phyloP scores from a whole-genome alignment of 345 rosid genomes.

The Rhodamnia argentea region DNA sequence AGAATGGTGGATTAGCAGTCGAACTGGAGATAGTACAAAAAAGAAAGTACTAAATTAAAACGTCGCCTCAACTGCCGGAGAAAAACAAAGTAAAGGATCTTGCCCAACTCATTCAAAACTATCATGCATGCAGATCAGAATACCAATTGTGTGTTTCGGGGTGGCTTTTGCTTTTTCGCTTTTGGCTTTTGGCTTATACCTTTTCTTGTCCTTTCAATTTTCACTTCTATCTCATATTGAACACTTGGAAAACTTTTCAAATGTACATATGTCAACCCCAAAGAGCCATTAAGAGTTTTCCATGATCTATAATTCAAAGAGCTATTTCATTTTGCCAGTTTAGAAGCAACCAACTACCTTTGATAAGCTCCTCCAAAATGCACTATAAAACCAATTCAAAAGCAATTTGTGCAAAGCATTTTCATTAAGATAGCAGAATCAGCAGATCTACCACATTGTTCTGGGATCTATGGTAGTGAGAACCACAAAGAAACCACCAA shows the following conservation, averaged over 20 bases:
- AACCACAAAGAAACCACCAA: constrained; percentile 3
- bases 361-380: background rate
- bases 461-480: background rate
- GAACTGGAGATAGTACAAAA: constrained; percentile 41
- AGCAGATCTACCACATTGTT: background rate
- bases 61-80: background rate
- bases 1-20: constrained; percentile 79
- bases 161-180: background rate
- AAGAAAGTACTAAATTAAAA: background rate
- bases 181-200: background rate
- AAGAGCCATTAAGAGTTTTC: background rate
- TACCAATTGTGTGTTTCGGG: background rate
- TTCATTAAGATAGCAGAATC: background rate
- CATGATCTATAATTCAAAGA: background rate
- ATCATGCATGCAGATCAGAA: background rate
- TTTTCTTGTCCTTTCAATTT: background rate
- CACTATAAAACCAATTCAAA: background rate
- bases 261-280: background rate
- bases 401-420: background rate
- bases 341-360: background rate
- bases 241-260: background rate
- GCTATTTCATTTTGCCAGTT: background rate
- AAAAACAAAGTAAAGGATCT: background rate
- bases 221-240: background rate
- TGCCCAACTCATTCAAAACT: background rate